phyloP scores from a whole-genome alignment of 2,329 filamentous ascomycete species.

The Fusarium sp. region DNA sequence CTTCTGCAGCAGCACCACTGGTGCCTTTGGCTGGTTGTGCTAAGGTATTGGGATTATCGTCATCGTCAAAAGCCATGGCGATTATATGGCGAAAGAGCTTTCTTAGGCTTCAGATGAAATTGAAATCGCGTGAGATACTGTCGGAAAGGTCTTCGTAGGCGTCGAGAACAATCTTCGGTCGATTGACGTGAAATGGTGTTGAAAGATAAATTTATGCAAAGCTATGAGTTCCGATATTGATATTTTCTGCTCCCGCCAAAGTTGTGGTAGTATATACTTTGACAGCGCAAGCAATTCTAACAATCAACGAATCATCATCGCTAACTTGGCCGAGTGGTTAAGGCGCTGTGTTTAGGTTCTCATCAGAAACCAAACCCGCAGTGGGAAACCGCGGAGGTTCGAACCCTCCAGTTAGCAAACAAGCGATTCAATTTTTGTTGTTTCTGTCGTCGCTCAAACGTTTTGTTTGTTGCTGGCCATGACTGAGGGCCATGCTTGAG shows the following conservation, averaged over 20 bases:
- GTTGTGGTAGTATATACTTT: rapidly evolving
- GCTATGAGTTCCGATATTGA: slow-evolving; percentile 29
- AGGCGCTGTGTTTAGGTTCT: slow-evolving; percentile 42
- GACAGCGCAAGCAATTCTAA: rapidly evolving
- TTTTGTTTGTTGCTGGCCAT: too few relatives aligned
- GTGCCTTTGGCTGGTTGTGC: slow-evolving; percentile 32
- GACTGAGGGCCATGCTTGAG: neutral
- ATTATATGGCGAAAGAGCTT: neutral
- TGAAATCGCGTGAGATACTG: neutral
- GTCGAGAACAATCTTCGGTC: neutral
- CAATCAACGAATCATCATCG: slow-evolving; percentile 32
- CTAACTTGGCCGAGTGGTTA: slow-evolving; percentile 42
- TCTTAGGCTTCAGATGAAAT: neutral
- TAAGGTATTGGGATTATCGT: slow-evolving; percentile 51
- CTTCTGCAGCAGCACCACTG: slow-evolving; percentile 55
- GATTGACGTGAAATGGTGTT: slow-evolving; percentile 15
- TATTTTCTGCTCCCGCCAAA: neutral
- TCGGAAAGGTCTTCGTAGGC: neutral
- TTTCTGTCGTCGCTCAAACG: neutral
- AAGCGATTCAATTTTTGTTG: neutral
- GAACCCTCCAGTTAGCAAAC: slow-evolving; percentile 40
- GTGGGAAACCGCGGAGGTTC: slow-evolving; percentile 42
- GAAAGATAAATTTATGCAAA: slow-evolving; percentile 34
- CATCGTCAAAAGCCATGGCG: slow-evolving; percentile 58
- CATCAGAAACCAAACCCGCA: slow-evolving; percentile 39